Evolutionary conservation across 2,329 filamentous ascomycete species (phyloP).

Genomic region (Neofusicoccum sp.): DNA sequence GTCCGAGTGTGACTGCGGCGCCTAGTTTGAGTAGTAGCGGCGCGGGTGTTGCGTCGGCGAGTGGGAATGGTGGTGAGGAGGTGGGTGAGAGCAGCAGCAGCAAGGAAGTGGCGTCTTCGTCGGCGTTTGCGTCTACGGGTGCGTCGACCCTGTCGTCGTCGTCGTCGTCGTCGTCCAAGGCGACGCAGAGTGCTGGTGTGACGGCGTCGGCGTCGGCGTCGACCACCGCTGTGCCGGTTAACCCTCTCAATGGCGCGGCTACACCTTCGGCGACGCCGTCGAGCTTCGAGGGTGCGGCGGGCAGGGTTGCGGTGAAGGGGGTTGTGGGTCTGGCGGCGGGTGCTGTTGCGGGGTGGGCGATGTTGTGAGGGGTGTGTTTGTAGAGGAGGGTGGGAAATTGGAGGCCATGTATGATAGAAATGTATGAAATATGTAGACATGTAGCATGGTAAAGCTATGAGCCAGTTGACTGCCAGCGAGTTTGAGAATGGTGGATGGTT

Average conservation of each 20-base stretch:
- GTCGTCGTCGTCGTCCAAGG: background rate
- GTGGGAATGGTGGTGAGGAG: background rate
- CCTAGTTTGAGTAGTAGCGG: conserved; percentile 3
- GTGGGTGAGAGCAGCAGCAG: too few species aligned
- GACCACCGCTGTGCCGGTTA: background rate
- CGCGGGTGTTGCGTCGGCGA: conserved; percentile 18
- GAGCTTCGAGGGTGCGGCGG: conserved; percentile 26
- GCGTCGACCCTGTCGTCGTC: background rate
- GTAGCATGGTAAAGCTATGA: too few species aligned
- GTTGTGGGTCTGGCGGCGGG: conserved; percentile 18
- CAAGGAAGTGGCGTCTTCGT: background rate
- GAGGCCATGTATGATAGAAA: too few species aligned
- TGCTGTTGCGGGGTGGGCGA: too few species aligned
- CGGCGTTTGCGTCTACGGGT: background rate
- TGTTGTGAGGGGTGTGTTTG: too few species aligned
- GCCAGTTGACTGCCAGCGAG: too few species aligned
- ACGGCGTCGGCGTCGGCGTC: background rate
- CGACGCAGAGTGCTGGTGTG: too few species aligned
- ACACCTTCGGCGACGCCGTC: conserved; percentile 1
- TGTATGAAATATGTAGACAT: too few species aligned
- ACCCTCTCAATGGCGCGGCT: background rate
- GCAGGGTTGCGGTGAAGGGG: conserved; percentile 12
- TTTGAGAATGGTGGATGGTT: too few species aligned
- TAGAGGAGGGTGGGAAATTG: too few species aligned
- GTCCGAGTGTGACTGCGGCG: conserved; percentile 18